Evolutionary conservation across 768 basidiomycete species (phyloP).

Genomic region (Lentinula lateritia): DNA sequence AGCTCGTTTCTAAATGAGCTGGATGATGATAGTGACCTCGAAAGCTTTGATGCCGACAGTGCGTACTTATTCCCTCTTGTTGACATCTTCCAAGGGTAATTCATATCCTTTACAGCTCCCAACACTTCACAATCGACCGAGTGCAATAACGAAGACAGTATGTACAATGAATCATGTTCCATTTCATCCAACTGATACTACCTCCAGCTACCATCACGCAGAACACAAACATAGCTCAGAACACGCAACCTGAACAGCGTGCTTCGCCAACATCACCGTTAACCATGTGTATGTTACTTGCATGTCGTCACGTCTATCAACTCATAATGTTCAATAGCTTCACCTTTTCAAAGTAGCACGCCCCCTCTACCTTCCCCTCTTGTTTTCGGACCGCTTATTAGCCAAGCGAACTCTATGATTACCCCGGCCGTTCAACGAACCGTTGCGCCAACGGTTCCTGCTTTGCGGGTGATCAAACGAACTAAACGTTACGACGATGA

Average conservation of each 20-base stretch:
- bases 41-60: constrained; percentile 20
- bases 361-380: not conserved
- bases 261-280: not conserved
- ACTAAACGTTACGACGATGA: constrained; percentile 15
- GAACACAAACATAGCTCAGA: not conserved
- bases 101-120: not conserved
- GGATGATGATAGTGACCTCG: constrained; percentile 31
- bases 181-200: not conserved
- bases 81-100: not conserved
- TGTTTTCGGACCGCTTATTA: not conserved
- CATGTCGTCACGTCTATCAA: too few relatives aligned
- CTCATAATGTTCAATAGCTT: not conserved
- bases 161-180: not conserved
- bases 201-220: not conserved
- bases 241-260: not conserved
- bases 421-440: constrained; percentile 18
- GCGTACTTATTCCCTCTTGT: constrained; percentile 14
- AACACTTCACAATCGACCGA: not conserved
- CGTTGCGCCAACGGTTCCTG: constrained; percentile 25
- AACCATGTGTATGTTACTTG: not conserved
- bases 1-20: constrained; percentile 29
- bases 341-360: not conserved
- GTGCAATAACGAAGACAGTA: not conserved
- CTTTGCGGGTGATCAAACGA: constrained; percentile 45
- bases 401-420: constrained; percentile 1